These are phyloP conservation scores for Nannochloropsis gaditana DNA, from an alignment of 108 stramenopile species.

Conservation along the genomic window DNA sequence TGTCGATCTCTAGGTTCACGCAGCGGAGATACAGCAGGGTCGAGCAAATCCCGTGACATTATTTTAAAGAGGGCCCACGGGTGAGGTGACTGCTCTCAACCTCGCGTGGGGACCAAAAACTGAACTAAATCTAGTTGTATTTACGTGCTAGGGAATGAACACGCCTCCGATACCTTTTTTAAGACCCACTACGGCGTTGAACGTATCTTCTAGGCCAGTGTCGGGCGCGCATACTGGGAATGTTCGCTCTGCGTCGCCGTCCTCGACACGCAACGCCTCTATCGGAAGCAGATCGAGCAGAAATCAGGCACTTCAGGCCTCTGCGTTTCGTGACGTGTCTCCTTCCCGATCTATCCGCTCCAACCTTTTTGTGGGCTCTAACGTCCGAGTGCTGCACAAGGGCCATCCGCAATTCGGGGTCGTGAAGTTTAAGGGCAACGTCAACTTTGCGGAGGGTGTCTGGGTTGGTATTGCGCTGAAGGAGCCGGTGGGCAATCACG, in stretches of 20 bases:
- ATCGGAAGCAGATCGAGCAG: not conserved
- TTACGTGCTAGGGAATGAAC: too few relatives aligned
- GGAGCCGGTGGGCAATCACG: not conserved
- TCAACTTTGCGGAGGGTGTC: not conserved
- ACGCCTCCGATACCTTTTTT: too few relatives aligned
- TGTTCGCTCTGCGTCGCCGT: not conserved
- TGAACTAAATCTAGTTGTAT: too few relatives aligned
- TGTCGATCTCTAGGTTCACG: too few relatives aligned
- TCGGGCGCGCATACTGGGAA: not conserved
- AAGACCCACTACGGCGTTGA: too few relatives aligned
- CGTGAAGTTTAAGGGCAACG: not conserved
- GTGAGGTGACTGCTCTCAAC: too few relatives aligned
- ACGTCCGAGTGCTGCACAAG: constrained; percentile 16
- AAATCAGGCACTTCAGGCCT: not conserved
- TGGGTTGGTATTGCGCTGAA: constrained; percentile 8
- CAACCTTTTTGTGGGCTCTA: not conserved
- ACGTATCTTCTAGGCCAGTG: not conserved
- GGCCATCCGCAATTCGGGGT: not conserved
- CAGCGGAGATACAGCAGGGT: too few relatives aligned
- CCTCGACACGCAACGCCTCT: not conserved
- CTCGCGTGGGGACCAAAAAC: too few relatives aligned
- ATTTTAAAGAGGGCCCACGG: too few relatives aligned
- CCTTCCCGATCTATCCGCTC: not conserved
- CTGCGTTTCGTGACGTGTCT: not conserved
- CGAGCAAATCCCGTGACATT: too few relatives aligned